phyloP scores from a whole-genome alignment of 805 yeast species.

The Barnettozyma populi region DNA sequence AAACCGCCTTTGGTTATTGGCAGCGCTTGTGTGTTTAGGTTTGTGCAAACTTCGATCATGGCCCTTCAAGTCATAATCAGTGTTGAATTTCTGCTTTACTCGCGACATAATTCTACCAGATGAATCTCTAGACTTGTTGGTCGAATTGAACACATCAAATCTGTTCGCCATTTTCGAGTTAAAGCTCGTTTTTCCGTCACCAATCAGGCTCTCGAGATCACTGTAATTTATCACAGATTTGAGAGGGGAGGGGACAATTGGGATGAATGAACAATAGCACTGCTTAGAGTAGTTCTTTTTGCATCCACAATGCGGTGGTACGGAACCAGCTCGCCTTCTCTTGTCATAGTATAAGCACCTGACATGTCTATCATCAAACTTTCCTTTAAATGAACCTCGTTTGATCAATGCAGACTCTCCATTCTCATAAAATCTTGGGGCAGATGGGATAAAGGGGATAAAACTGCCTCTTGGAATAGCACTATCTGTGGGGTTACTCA shows the following conservation, averaged over 20 bases:
- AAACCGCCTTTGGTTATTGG: background rate
- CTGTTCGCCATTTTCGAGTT: background rate
- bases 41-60: background rate
- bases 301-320: slow-evolving; percentile 3
- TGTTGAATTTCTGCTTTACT: slow-evolving; percentile 6
- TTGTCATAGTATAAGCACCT: slow-evolving; percentile 17
- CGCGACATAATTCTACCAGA: slow-evolving; percentile 1
- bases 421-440: slow-evolving; percentile 5
- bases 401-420: slow-evolving; percentile 14
- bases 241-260: slow-evolving; percentile 16
- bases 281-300: slow-evolving; percentile 1
- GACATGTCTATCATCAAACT: slow-evolving; percentile 23
- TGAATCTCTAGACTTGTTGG: background rate
- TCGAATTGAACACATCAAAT: background rate
- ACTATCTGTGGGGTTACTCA: background rate
- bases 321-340: background rate
- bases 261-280: slow-evolving; percentile 13
- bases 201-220: background rate
- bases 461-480: background rate
- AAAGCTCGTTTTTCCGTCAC: slow-evolving; percentile 2
- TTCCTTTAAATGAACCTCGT: slow-evolving; percentile 27
- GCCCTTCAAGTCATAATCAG: background rate
- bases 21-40: background rate
- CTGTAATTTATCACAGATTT: background rate
- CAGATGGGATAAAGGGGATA: background rate